A percentile compares a stretch with the other conserved stretches of the same genome.
Evolutionary conservation across 2,329 filamentous ascomycete species (phyloP).

Genomic region (Phialophora tarda): DNA sequence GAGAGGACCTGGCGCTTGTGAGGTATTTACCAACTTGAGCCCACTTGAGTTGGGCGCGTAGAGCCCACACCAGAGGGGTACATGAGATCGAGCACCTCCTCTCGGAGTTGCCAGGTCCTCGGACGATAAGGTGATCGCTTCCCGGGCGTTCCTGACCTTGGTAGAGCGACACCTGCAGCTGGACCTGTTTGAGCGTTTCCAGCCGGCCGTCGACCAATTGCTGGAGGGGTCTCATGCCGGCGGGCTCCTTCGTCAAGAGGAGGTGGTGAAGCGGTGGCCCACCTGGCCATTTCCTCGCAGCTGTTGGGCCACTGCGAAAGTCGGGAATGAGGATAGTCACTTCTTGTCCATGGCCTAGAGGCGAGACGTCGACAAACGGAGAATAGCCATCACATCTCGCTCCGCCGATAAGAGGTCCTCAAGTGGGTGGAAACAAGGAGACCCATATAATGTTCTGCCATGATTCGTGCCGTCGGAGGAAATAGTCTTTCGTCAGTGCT

Average conservation of each 20-base stretch:
- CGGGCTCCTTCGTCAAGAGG: background rate
- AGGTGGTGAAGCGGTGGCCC: background rate
- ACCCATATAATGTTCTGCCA: background rate
- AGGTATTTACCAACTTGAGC: background rate
- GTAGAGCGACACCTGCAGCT: background rate
- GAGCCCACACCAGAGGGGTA: background rate
- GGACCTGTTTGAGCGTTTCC: background rate
- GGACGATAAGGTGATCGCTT: conserved; percentile 2
- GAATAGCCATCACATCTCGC: background rate
- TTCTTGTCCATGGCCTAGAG: background rate
- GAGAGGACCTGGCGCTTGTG: background rate
- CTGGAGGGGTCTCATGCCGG: background rate
- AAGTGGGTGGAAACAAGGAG: background rate
- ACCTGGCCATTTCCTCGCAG: background rate
- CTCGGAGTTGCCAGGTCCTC: background rate
- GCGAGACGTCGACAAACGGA: background rate
- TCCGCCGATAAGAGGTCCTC: background rate
- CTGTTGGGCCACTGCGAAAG: background rate
- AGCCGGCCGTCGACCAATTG: background rate
- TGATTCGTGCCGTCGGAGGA: background rate
- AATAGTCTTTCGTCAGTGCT: background rate
- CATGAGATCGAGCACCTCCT: background rate
- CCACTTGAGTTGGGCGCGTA: background rate
- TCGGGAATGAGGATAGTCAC: background rate
- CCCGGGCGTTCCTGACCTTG: background rate